phyloP scores from a whole-genome alignment of 148 eudicot genomes.

The Camellia granthamiana region DNA sequence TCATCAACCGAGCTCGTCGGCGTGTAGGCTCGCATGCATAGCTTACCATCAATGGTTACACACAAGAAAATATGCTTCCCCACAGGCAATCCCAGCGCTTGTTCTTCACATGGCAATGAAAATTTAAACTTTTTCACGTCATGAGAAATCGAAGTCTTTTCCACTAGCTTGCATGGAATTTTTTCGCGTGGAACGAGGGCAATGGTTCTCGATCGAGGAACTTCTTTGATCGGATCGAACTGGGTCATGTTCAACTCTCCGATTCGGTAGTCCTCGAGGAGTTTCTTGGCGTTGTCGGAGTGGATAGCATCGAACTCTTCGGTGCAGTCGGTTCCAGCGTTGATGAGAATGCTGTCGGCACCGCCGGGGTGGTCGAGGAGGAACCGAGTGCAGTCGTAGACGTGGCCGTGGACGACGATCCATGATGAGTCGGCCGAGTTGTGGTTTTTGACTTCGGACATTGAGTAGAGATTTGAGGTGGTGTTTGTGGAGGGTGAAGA shows the following conservation, averaged over 20 bases:
- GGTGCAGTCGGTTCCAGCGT: slow-evolving; percentile 87
- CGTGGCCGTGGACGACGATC: slow-evolving; percentile 80
- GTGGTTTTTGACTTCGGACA: slow-evolving; percentile 77
- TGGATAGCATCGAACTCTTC: slow-evolving; percentile 95
- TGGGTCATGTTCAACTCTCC: slow-evolving; percentile 50
- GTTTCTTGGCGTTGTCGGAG: slow-evolving; percentile 77
- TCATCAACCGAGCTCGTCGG: slow-evolving; percentile 64
- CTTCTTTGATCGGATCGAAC: slow-evolving; percentile 59
- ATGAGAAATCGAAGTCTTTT: slow-evolving; percentile 63
- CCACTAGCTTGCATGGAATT: slow-evolving; percentile 65
- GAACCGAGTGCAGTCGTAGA: slow-evolving; percentile 72
- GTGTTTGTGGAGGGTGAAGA: slow-evolving; percentile 80
- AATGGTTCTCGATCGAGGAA: slow-evolving; percentile 30
- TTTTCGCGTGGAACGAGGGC: slow-evolving; percentile 66
- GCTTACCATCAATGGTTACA: slow-evolving; percentile 58
- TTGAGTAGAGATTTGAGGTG: slow-evolving; percentile 46
- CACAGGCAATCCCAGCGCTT: slow-evolving; percentile 69
- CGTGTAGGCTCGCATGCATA: slow-evolving; percentile 93
- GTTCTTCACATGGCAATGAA: slow-evolving; percentile 62
- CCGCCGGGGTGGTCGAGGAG: slow-evolving; percentile 94
- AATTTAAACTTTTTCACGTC: slow-evolving; percentile 68
- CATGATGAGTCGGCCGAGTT: slow-evolving; percentile 77
- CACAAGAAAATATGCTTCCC: slow-evolving; percentile 87
- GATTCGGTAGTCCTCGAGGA: slow-evolving; percentile 63
- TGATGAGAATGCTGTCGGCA: slow-evolving; percentile 78